These are phyloP conservation scores for Uronychia binucleata DNA, from an alignment of 73 alveolate species.

Conservation along the genomic window DNA sequence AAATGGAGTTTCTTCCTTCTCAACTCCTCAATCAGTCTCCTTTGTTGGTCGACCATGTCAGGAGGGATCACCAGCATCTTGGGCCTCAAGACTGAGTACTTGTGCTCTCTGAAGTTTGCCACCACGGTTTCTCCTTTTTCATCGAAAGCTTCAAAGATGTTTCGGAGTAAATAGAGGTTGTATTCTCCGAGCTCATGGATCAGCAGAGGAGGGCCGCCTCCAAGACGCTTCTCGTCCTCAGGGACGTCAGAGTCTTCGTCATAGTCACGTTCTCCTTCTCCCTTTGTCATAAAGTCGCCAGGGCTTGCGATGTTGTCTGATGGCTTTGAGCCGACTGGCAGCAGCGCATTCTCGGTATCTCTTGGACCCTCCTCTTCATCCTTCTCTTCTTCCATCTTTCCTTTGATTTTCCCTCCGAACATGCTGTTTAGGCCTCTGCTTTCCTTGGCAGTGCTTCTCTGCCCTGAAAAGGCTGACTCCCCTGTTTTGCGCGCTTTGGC, in stretches of 20 bases:
- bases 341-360: not conserved
- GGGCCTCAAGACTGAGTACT: not conserved
- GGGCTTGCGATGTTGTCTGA: not conserved
- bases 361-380: not conserved
- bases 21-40: not conserved
- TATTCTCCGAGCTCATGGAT: conserved; percentile 5
- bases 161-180: conserved; percentile 4
- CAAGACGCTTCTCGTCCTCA: not conserved
- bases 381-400: not conserved
- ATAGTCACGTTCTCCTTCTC: not conserved
- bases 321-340: not conserved
- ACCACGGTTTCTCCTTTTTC: conserved; percentile 19
- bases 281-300: not conserved
- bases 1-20: not conserved
- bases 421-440: not conserved
- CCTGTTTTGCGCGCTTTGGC: too few relatives aligned
- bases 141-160: conserved; percentile 30
- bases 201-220: not conserved
- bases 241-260: not conserved
- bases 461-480: too few relatives aligned
- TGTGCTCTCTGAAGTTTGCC: not conserved
- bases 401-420: not conserved
- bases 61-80: conserved; percentile 1
- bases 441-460: too few relatives aligned
- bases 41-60: not conserved